These are phyloP conservation scores for Cystobasidium onofrii DNA, from an alignment of 768 basidiomycete genomes.

Conservation along the genomic window DNA sequence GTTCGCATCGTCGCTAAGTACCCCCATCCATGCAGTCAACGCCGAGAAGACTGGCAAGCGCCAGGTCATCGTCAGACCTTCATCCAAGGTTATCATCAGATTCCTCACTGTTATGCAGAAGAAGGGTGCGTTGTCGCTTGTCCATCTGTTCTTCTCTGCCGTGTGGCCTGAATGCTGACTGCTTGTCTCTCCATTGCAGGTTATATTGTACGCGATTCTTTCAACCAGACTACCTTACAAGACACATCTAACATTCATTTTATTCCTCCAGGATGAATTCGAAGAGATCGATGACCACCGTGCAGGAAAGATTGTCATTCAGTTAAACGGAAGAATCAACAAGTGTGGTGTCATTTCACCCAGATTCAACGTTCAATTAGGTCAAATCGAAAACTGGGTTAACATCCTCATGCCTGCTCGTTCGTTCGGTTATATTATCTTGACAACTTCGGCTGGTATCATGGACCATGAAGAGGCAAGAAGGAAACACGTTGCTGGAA, in stretches of 20 bases:
- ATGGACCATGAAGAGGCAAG: conserved; percentile 98
- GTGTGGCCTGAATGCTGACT: neutral
- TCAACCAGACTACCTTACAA: neutral
- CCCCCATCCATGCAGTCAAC: too few species aligned
- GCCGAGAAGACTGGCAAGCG: conserved; percentile 99
- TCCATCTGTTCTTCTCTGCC: neutral
- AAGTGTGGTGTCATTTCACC: conserved; percentile 97
- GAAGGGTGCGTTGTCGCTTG: conserved; percentile 63
- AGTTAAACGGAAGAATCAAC: conserved; percentile 96
- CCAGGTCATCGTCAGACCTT: conserved; percentile 94
- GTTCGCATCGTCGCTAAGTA: too few species aligned
- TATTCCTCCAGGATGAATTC: conserved; percentile 28
- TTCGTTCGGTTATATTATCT: conserved; percentile 92
- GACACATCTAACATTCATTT: neutral
- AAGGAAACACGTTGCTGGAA: conserved; percentile 95
- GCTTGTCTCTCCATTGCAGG: conserved; percentile 18
- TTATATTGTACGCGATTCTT: conserved; percentile 12
- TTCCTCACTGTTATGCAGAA: conserved; percentile 98
- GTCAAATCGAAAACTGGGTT: conserved; percentile 91
- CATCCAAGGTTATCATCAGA: conserved; percentile 95
- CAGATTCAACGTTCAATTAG: conserved; percentile 86
- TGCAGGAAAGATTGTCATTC: conserved; percentile 93
- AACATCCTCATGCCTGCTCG: conserved; percentile 90
- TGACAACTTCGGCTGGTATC: conserved; percentile 96
- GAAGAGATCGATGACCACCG: conserved; percentile 99